A percentile compares a stretch with the other conserved stretches of the same genome.
Conservation (phyloP, 2,329 filamentous ascomycete species). For the Penicillium hesseltinei region DNA sequence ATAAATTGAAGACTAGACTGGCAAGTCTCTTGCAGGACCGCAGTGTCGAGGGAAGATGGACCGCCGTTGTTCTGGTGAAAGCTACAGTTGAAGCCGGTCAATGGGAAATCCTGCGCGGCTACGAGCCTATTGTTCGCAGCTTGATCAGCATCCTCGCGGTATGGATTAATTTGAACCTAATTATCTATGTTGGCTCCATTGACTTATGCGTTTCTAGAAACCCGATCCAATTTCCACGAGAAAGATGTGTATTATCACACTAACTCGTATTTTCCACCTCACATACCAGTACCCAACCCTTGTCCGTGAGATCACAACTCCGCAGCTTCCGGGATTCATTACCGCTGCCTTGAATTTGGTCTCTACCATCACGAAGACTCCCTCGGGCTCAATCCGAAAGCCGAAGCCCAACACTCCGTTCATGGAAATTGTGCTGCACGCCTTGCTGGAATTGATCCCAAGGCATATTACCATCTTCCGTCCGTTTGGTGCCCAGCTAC, state of each 20-base stretch:
- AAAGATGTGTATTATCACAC: conserved; percentile 70
- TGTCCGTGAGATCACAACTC: conserved; percentile 82
- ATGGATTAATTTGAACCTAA: conserved; percentile 21
- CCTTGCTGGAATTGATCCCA: conserved; percentile 70
- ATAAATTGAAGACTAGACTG: conserved; percentile 78
- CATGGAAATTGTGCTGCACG: conserved; percentile 67
- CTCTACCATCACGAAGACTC: conserved; percentile 43
- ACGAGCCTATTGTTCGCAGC: conserved; percentile 73
- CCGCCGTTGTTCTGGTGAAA: conserved; percentile 76
- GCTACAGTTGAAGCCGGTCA: conserved; percentile 77
- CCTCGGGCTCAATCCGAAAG: conserved; percentile 35
- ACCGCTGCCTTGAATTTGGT: conserved; percentile 68
- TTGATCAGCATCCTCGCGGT: conserved; percentile 72
- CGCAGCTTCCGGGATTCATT: conserved; percentile 72
- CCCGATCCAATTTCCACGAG: conserved; percentile 73
- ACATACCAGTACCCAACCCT: conserved; percentile 80
- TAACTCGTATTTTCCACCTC: conserved; percentile 80
- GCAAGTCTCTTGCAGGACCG: conserved; percentile 76
- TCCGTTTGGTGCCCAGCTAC: conserved; percentile 69
- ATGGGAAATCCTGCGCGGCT: conserved; percentile 73
- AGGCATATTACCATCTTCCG: conserved; percentile 81
- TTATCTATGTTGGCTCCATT: not conserved
- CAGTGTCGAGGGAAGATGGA: conserved; percentile 70
- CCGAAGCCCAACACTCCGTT: conserved; percentile 49
- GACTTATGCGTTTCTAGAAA: conserved; percentile 54